Evolutionary conservation across 371 early-diverging fungal species (phyloP).

Genomic region (Zychaea mexicana): DNA sequence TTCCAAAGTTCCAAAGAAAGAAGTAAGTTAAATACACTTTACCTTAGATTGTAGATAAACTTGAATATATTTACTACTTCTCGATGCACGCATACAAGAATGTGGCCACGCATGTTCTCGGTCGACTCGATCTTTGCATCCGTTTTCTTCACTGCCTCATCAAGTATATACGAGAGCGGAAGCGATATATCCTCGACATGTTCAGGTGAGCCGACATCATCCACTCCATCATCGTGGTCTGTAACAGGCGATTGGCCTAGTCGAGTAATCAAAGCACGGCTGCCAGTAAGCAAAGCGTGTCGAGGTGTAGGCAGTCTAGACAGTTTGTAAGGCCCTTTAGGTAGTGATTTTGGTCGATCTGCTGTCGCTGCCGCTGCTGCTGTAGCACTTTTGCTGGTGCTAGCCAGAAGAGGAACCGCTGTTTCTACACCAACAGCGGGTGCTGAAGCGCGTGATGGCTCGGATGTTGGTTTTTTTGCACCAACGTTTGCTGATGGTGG

Average conservation of each 20-base stretch:
- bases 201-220: not conserved
- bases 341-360: not conserved
- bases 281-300: conserved; percentile 34
- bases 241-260: conserved; percentile 28
- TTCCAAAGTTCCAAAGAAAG: no score
- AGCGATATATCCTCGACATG: conserved; percentile 33
- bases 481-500: no score
- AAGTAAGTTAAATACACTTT: no score
- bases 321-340: conserved; percentile 12
- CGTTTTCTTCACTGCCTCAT: conserved; percentile 30
- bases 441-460: no score
- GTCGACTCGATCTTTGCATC: conserved; percentile 35
- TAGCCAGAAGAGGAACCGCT: no score
- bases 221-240: conserved; percentile 6
- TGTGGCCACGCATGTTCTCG: conserved; percentile 38
- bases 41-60: conserved; percentile 48
- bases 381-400: no score
- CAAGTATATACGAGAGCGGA: conserved; percentile 53
- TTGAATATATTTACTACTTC: conserved; percentile 48
- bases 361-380: not conserved
- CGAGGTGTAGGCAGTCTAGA: conserved; percentile 23
- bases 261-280: conserved; percentile 27
- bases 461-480: no score
- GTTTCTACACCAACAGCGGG: no score
- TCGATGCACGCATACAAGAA: conserved; percentile 50